Conservation (phyloP, 208 protist genomes). For the Leishmania martiniquensis region DNA sequence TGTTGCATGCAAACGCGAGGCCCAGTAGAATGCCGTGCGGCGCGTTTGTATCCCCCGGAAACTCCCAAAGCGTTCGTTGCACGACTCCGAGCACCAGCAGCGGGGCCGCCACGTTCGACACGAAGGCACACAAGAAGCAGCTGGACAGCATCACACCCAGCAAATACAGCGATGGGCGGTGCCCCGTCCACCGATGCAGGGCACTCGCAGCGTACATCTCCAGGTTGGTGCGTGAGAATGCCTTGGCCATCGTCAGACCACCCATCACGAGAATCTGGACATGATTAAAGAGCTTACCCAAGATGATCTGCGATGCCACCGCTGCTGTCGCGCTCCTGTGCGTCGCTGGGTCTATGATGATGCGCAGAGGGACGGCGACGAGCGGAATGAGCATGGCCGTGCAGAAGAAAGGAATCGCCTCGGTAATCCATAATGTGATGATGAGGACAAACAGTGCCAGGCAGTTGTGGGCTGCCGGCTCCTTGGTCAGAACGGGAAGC, state of each 20-base stretch:
- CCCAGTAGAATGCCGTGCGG: slow-evolving; percentile 89
- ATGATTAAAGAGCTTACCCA: slow-evolving; percentile 89
- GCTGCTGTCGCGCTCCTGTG: slow-evolving; percentile 48
- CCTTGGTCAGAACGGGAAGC: slow-evolving; percentile 62
- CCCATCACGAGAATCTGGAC: slow-evolving; percentile 94
- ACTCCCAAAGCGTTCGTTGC: slow-evolving; percentile 87
- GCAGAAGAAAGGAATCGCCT: slow-evolving; percentile 93
- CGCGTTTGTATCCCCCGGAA: slow-evolving; percentile 80
- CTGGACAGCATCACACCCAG: slow-evolving; percentile 90
- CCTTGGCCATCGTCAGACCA: slow-evolving; percentile 92
- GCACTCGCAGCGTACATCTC: slow-evolving; percentile 82
- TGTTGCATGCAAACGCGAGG: slow-evolving; percentile 94
- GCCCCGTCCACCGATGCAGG: slow-evolving; percentile 78
- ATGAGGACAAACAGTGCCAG: slow-evolving; percentile 86
- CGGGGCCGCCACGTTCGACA: slow-evolving; percentile 93
- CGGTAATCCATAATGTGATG: slow-evolving; percentile 91
- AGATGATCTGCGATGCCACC: slow-evolving; percentile 80
- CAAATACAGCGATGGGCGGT: slow-evolving; percentile 83
- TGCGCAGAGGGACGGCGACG: slow-evolving; percentile 81
- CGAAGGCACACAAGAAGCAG: slow-evolving; percentile 85
- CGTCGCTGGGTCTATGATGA: slow-evolving; percentile 70
- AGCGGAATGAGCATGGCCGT: slow-evolving; percentile 93
- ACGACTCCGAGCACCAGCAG: slow-evolving; percentile 90
- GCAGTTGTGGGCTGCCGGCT: slow-evolving; percentile 89
- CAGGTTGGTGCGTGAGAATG: slow-evolving; percentile 82